A percentile compares a stretch with the other conserved stretches of the same genome.
Evolutionary conservation across 495 filamentous ascomycete species (phyloP).

Genomic region (Penicillium samsonianum): DNA sequence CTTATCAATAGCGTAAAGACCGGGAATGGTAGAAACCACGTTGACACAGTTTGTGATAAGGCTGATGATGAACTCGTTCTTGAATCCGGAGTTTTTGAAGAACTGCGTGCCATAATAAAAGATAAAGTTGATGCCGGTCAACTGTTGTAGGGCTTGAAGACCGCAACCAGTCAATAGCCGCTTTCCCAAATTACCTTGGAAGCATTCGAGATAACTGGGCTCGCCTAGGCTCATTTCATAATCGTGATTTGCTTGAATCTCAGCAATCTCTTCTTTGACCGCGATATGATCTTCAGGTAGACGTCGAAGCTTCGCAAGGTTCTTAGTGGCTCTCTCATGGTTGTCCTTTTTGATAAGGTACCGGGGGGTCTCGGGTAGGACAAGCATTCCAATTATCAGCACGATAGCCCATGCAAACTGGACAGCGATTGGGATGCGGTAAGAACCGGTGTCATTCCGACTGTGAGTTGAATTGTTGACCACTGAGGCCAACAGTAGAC

Average conservation of each 20-base stretch:
- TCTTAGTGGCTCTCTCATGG: no score
- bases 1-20: slow-evolving; percentile 73
- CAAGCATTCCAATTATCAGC: slow-evolving; percentile 61
- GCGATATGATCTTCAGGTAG: no score
- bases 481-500: slow-evolving; percentile 68
- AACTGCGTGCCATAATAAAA: slow-evolving; percentile 72
- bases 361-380: slow-evolving; percentile 75
- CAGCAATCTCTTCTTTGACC: no score
- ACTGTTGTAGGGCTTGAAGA: slow-evolving; percentile 75
- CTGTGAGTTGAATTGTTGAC: slow-evolving; percentile 67
- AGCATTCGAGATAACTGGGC: slow-evolving; percentile 59
- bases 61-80: slow-evolving; percentile 67
- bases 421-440: slow-evolving; percentile 66
- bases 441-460: slow-evolving; percentile 44
- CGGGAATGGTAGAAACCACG: slow-evolving; percentile 63
- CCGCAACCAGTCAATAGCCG: slow-evolving; percentile 63
- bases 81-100: slow-evolving; percentile 61
- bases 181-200: slow-evolving; percentile 55
- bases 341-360: slow-evolving; percentile 56
- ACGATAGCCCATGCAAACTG: slow-evolving; percentile 70
- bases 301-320: no score
- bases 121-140: slow-evolving; percentile 78
- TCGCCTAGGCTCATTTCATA: slow-evolving; percentile 60
- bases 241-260: slow-evolving; percentile 57
- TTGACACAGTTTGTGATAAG: slow-evolving; percentile 68